Conservation (phyloP, 164 flowering plant genomes). For the Saururus chinensis region DNA sequence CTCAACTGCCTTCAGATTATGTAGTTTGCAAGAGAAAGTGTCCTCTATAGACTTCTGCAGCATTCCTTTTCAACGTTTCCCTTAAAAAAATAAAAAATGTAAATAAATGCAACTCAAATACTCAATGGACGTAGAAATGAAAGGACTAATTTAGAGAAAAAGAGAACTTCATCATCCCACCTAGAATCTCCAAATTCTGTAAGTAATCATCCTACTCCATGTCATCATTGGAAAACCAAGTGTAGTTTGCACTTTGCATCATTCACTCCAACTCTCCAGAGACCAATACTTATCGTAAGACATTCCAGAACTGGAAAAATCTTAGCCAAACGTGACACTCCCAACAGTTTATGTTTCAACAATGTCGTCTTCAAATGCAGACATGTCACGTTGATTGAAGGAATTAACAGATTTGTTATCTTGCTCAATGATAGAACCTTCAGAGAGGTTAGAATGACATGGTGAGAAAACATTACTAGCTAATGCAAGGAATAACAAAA, state of each 20-base stretch:
- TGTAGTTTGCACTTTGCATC: neutral
- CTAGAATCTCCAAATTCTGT: neutral
- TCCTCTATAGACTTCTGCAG: neutral
- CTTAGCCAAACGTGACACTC: neutral
- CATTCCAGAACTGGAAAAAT: neutral
- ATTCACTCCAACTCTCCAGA: neutral
- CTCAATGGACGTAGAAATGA: too few relatives aligned
- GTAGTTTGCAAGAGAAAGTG: neutral
- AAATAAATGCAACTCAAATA: too few relatives aligned
- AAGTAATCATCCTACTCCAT: neutral
- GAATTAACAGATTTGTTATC: neutral
- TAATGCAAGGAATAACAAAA: too few relatives aligned
- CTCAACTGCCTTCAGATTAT: neutral
- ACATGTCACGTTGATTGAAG: neutral
- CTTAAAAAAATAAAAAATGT: too few relatives aligned
- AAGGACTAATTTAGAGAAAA: too few relatives aligned
- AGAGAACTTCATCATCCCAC: neutral
- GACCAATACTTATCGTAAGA: neutral
- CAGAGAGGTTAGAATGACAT: too few relatives aligned
- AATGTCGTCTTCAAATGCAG: neutral
- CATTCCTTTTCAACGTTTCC: neutral
- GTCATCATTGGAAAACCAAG: neutral
- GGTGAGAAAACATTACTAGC: too few relatives aligned
- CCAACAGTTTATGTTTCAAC: neutral
- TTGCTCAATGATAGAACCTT: neutral